A percentile compares a stretch with the other conserved stretches of the same genome.
Evolutionary conservation across 176 grass and related monocot genomes (phyloP).

Genomic region (Melocanna baccifera): DNA sequence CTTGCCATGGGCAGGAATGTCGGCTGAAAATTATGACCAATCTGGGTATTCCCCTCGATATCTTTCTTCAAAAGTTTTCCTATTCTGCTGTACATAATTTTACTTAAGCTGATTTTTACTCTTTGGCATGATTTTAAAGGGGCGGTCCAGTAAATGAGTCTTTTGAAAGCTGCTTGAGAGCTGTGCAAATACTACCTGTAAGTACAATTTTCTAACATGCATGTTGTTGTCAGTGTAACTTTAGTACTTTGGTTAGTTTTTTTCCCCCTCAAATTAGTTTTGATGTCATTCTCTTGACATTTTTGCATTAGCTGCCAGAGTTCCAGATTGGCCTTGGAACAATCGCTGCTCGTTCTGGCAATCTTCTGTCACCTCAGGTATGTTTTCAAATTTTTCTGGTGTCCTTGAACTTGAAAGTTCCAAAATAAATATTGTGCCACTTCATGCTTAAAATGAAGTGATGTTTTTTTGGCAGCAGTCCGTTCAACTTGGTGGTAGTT

Average conservation of each 20-base stretch:
- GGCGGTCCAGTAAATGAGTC: conserved; percentile 51
- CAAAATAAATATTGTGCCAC: not conserved
- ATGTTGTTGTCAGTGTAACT: not conserved
- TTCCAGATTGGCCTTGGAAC: conserved; percentile 92
- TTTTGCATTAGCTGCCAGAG: conserved; percentile 61
- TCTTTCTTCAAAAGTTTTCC: conserved; percentile 1
- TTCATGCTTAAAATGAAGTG: not conserved
- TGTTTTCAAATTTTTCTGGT: not conserved
- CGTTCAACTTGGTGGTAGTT: not conserved
- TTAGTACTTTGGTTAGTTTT: not conserved
- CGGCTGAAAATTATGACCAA: conserved; percentile 49
- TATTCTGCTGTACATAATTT: conserved; percentile 7
- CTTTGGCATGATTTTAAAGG: conserved; percentile 47
- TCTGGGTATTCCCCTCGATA: conserved; percentile 19
- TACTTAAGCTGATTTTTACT: conserved; percentile 37
- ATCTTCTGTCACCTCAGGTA: conserved; percentile 82
- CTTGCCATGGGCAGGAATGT: conserved; percentile 95
- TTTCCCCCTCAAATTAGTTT: not conserved
- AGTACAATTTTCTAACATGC: conserved; percentile 30
- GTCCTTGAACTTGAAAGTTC: conserved; percentile 8
- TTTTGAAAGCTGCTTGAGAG: conserved; percentile 88
- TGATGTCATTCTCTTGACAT: conserved; percentile 36
- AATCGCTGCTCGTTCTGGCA: conserved; percentile 62
- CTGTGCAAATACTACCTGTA: conserved; percentile 91
- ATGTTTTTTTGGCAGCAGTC: not conserved